Percentiles rank a stretch among this genome's conserved stretches.
phyloP scores from a whole-genome alignment of 352 stramenopile species.

The Heterotrichella gracilis region DNA sequence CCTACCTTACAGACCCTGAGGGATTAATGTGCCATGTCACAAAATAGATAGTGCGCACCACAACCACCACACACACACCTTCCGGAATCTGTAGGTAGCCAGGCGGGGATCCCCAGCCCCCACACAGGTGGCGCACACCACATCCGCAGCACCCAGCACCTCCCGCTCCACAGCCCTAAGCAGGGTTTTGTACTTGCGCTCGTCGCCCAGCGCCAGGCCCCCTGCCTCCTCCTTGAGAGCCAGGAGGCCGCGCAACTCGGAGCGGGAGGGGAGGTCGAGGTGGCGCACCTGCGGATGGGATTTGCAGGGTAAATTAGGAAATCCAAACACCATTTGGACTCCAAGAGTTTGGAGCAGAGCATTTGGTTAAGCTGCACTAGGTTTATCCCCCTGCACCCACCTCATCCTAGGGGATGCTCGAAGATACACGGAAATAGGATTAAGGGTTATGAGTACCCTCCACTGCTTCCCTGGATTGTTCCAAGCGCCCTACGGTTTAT shows the following conservation, averaged over 20 bases:
- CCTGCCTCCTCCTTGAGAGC: not conserved
- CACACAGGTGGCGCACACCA: slow-evolving; percentile 96
- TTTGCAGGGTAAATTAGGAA: slow-evolving; percentile 17
- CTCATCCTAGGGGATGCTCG: too few species aligned
- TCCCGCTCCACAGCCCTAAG: slow-evolving; percentile 38
- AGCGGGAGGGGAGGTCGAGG: too few species aligned
- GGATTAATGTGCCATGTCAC: too few species aligned
- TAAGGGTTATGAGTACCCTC: too few species aligned
- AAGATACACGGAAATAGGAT: too few species aligned
- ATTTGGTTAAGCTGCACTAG: slow-evolving; percentile 16
- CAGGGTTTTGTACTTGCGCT: slow-evolving; percentile 13
- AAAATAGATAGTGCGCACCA: too few species aligned
- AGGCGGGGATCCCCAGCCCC: slow-evolving; percentile 77
- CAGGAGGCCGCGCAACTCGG: too few species aligned
- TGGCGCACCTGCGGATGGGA: slow-evolving; percentile 12
- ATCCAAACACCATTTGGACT: not conserved
- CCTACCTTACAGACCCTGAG: too few species aligned
- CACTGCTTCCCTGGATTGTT: too few species aligned
- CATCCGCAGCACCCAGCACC: slow-evolving; percentile 79
- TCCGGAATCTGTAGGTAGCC: slow-evolving; percentile 79
- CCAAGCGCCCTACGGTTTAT: too few species aligned
- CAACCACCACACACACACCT: too few species aligned
- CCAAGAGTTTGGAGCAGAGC: not conserved
- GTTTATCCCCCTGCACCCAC: too few species aligned
- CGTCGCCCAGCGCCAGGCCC: not conserved